Conservation (phyloP, 2,329 filamentous ascomycete species). For the Penicillium crustosum region DNA sequence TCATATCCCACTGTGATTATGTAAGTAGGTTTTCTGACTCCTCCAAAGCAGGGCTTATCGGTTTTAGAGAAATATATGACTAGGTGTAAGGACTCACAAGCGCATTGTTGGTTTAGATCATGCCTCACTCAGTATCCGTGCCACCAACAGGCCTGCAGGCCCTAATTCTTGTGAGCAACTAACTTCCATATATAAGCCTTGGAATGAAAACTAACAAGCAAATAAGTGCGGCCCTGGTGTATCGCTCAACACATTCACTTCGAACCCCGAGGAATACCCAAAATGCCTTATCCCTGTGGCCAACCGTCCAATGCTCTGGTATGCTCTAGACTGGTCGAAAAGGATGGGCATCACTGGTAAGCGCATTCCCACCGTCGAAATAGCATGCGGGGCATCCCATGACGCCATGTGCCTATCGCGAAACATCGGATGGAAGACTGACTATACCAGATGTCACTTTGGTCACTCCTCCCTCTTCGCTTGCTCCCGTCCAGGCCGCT, state of each 20-base stretch:
- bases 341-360: constrained; percentile 50
- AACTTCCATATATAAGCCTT: neutral
- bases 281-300: constrained; percentile 49
- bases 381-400: constrained; percentile 1
- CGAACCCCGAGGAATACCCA: constrained; percentile 44
- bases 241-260: constrained; percentile 52
- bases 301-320: constrained; percentile 53
- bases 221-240: constrained; percentile 41
- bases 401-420: neutral
- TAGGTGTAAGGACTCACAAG: neutral
- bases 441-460: constrained; percentile 46
- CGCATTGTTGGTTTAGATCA: constrained; percentile 10
- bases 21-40: constrained; percentile 5
- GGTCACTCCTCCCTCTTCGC: constrained; percentile 48
- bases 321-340: constrained; percentile 51
- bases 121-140: constrained; percentile 45
- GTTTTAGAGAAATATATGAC: constrained; percentile 4
- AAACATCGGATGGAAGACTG: constrained; percentile 5
- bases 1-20: neutral
- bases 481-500: constrained; percentile 47
- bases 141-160: constrained; percentile 57
- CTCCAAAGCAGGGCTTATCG: constrained; percentile 1
- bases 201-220: constrained; percentile 1
- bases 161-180: constrained; percentile 44
- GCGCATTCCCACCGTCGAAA: constrained; percentile 15